Percentiles rank a stretch among this genome's conserved stretches.
Conservation (phyloP, 2,329 filamentous ascomycete genomes). For the Aspergillus aculeatus region DNA sequence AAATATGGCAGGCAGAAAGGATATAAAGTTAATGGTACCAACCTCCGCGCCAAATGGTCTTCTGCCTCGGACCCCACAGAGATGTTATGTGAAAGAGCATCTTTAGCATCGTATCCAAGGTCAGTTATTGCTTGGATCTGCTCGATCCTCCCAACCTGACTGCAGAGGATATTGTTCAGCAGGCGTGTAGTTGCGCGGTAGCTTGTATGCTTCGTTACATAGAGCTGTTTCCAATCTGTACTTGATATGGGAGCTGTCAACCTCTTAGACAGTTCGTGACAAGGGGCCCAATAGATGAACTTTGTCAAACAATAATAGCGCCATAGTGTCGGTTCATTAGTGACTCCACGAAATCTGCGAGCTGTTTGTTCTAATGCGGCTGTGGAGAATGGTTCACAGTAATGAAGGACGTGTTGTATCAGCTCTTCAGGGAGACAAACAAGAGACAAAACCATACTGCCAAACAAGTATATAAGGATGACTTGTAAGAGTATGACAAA, state of each 20-base stretch:
- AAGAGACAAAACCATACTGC: conserved; percentile 36
- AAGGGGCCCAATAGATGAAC: conserved; percentile 73
- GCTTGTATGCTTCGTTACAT: conserved; percentile 54
- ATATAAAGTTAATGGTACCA: not conserved
- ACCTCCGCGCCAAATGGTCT: conserved; percentile 74
- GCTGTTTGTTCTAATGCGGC: conserved; percentile 60
- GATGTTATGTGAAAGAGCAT: conserved; percentile 70
- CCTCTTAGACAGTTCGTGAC: conserved; percentile 61
- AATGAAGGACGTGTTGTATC: conserved; percentile 72
- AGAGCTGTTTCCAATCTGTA: conserved; percentile 74
- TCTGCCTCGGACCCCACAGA: conserved; percentile 58
- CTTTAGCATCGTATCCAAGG: conserved; percentile 84
- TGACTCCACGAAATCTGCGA: conserved; percentile 63
- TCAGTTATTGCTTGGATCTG: conserved; percentile 69
- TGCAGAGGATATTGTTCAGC: conserved; percentile 68
- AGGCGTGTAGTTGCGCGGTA: conserved; percentile 54
- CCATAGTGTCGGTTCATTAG: conserved; percentile 76
- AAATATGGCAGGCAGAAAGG: not conserved
- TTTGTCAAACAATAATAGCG: conserved; percentile 66
- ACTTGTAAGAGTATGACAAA: not conserved
- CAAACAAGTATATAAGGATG: conserved; percentile 9
- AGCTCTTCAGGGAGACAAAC: conserved; percentile 74
- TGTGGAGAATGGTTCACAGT: conserved; percentile 53
- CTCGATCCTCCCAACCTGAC: conserved; percentile 66
- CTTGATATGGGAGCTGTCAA: conserved; percentile 53